Conservation (phyloP, 352 stramenopile species). For the Globisporangium splendens region DNA sequence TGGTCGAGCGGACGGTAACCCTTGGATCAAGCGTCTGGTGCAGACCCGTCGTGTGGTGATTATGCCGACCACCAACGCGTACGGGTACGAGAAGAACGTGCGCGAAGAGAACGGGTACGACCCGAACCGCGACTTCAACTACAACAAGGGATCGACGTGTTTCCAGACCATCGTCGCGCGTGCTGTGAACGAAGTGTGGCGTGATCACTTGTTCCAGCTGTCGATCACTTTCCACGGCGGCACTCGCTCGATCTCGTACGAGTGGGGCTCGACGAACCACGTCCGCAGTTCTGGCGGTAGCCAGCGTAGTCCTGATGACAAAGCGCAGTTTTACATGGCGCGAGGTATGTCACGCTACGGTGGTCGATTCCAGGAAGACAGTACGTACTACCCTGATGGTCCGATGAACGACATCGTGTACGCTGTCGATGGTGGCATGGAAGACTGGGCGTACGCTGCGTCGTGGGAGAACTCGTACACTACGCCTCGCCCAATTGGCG, state of each 20-base stretch:
- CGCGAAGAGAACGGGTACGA: conserved; percentile 86
- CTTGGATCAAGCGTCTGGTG: conserved; percentile 73
- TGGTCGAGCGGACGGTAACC: conserved; percentile 31
- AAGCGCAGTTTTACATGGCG: conserved; percentile 43
- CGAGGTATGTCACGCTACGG: conserved; percentile 60
- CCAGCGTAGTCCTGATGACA: conserved; percentile 51
- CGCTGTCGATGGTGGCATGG: conserved; percentile 93
- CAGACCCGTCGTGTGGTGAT: conserved; percentile 72
- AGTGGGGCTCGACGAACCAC: conserved; percentile 93
- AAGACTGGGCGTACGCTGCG: conserved; percentile 94
- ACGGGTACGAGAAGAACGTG: conserved; percentile 85
- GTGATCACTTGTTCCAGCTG: conserved; percentile 94
- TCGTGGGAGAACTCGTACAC: conserved; percentile 73
- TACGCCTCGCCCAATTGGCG: conserved; percentile 38
- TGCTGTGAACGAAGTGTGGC: conserved; percentile 94
- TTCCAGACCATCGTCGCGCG: conserved; percentile 93
- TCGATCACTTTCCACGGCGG: conserved; percentile 96
- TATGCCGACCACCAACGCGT: conserved; percentile 90
- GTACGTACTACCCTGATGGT: conserved; percentile 55
- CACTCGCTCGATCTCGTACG: conserved; percentile 93
- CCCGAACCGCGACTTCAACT: conserved; percentile 97
- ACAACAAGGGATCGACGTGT: conserved; percentile 80
- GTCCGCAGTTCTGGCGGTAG: conserved; percentile 34
- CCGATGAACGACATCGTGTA: conserved; percentile 96
- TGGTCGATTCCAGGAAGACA: conserved; percentile 60